Evolutionary conservation across 352 stramenopile genomes (phyloP).

Genomic region (Pythium aristosporum): DNA sequence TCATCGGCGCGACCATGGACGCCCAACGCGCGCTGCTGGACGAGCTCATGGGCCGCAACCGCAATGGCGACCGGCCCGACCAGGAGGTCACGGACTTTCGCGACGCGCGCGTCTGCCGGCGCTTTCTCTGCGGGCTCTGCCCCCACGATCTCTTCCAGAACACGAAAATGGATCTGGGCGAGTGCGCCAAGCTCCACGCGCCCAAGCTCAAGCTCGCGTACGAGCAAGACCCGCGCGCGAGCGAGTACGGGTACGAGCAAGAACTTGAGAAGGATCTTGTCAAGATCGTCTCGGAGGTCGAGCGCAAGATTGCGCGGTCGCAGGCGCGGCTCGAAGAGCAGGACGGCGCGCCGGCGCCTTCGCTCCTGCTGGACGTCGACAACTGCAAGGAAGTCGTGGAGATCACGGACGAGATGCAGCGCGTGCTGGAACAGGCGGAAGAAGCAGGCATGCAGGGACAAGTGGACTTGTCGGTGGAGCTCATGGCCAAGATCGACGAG

Average conservation of each 20-base stretch:
- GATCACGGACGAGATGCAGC: constrained; percentile 73
- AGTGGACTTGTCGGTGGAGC: constrained; percentile 50
- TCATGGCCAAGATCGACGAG: constrained; percentile 65
- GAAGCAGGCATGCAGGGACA: constrained; percentile 58
- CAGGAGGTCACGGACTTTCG: constrained; percentile 76
- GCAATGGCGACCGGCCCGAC: constrained; percentile 83
- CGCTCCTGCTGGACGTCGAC: constrained; percentile 44
- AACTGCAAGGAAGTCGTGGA: constrained; percentile 66
- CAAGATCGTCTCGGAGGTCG: constrained; percentile 63
- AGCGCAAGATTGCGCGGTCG: constrained; percentile 77
- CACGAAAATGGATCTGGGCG: constrained; percentile 84
- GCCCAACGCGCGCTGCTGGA: constrained; percentile 86
- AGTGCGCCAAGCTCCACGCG: constrained; percentile 70
- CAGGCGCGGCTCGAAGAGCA: constrained; percentile 73
- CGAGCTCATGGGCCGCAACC: constrained; percentile 90
- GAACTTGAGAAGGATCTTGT: constrained; percentile 66
- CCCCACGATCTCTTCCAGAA: constrained; percentile 90
- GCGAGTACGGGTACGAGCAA: constrained; percentile 69
- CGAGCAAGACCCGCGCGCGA: constrained; percentile 33
- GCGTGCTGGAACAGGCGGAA: constrained; percentile 57
- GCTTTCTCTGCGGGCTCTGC: constrained; percentile 80
- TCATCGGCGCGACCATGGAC: constrained; percentile 46
- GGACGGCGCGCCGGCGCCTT: constrained; percentile 42
- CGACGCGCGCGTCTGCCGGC: constrained; percentile 76
- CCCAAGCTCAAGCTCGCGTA: constrained; percentile 68